These are phyloP conservation scores for Amorphotheca resinae DNA, from an alignment of 495 filamentous ascomycete genomes.

Conservation along the genomic window DNA sequence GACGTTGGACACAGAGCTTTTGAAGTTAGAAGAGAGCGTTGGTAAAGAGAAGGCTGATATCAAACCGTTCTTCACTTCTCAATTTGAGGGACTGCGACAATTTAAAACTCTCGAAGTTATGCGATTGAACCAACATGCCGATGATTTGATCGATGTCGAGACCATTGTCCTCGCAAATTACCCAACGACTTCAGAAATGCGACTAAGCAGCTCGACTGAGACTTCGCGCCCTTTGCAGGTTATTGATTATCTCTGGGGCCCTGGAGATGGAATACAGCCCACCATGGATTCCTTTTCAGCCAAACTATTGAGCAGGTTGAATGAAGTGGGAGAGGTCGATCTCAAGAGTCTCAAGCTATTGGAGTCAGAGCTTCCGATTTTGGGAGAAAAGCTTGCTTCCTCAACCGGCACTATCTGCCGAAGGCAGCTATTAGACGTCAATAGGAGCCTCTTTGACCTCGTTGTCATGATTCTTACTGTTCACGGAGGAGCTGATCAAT, in stretches of 20 bases:
- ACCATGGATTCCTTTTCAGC: constrained; percentile 42
- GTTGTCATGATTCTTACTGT: constrained; percentile 5
- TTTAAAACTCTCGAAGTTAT: constrained; percentile 36
- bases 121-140: constrained; percentile 2
- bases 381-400: constrained; percentile 41
- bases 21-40: constrained; percentile 35
- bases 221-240: constrained; percentile 27
- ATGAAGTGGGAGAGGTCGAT: constrained; percentile 37
- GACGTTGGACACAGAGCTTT: constrained; percentile 44
- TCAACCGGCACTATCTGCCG: constrained; percentile 22
- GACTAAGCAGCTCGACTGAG: constrained; percentile 25
- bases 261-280: constrained; percentile 26
- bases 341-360: constrained; percentile 51
- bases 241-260: constrained; percentile 31
- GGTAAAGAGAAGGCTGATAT: constrained; percentile 27
- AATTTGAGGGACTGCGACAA: constrained; percentile 58
- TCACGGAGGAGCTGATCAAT: constrained; percentile 3
- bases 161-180: constrained; percentile 33
- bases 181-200: constrained; percentile 33
- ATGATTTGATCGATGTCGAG: constrained; percentile 10
- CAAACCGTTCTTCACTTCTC: constrained; percentile 42
- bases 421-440: constrained; percentile 12
- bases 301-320: constrained; percentile 42
- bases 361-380: constrained; percentile 48
- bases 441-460: constrained; percentile 3